phyloP scores from a whole-genome alignment of 2,329 filamentous ascomycete species.

The Aspergillus terreus region DNA sequence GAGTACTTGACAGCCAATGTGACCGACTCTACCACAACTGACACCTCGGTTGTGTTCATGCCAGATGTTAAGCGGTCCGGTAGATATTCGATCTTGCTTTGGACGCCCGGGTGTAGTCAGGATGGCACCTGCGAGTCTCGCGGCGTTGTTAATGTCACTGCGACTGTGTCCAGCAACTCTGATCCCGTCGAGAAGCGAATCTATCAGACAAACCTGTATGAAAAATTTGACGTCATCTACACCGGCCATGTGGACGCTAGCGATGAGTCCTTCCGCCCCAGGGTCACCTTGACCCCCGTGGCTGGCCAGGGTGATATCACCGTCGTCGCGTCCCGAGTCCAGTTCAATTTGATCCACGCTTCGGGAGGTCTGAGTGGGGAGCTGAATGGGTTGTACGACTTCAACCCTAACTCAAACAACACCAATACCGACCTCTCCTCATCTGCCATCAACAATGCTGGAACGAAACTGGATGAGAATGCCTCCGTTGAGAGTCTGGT shows the following conservation, averaged over 20 bases:
- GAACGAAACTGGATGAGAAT: conserved; percentile 61
- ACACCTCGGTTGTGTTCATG: conserved; percentile 62
- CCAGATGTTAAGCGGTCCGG: conserved; percentile 86
- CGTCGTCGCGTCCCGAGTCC: conserved; percentile 84
- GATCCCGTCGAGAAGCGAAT: conserved; percentile 58
- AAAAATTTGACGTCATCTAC: conserved; percentile 94
- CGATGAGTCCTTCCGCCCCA: conserved; percentile 69
- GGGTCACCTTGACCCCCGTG: conserved; percentile 71
- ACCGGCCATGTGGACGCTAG: conserved; percentile 77
- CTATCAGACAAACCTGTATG: conserved; percentile 89
- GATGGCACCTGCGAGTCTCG: conserved; percentile 73
- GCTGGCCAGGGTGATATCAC: conserved; percentile 61
- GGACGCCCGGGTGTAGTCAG: conserved; percentile 83
- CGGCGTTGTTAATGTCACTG: conserved; percentile 79
- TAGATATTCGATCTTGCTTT: conserved; percentile 86
- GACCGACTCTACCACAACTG: conserved; percentile 53
- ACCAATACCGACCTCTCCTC: conserved; percentile 62
- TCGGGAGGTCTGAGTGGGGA: conserved; percentile 66
- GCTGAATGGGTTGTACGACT: conserved; percentile 88
- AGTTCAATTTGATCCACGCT: conserved; percentile 62
- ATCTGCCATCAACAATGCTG: conserved; percentile 74
- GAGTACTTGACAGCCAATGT: conserved; percentile 72
- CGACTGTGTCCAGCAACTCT: conserved; percentile 55
- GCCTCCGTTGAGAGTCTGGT: conserved; percentile 70
- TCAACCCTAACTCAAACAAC: conserved; percentile 60